Evolutionary conservation across 768 basidiomycete species (phyloP), one percentile per base, ranked within the genome.

Genomic region (Tylopilus balloui): DNA sequence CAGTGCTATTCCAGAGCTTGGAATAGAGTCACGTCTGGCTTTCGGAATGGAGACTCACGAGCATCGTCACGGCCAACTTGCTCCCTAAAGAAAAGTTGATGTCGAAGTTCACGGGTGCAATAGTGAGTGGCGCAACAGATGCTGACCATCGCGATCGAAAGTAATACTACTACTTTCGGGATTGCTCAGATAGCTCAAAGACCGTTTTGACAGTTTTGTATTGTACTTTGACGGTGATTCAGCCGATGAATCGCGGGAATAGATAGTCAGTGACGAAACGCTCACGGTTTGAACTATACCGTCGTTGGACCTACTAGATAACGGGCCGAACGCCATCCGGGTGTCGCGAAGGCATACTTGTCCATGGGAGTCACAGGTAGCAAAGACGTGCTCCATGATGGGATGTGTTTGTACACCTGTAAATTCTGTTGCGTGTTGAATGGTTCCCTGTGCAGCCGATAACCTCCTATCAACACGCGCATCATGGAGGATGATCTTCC

Each of bases 351-450:
- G 77, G 55, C 75, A 80, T 3, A 88, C 81, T 20, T 67, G 65
- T 4, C 88, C 86, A 14, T 59, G 65, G 11, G 60, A 69, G 53
- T 88, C 84, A 48, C 81, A 78, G 3, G 83, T 85, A 6, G 76
- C 77, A 53, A 91, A 89, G 41, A 88, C 60, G 55, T 88, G 73
- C 31, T 84, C 79, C 72, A 84, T 79, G 25, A 53, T 60, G 12
- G 88, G 88, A 59, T 91, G 86, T 45, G 76, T 82, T 55, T 81
- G 75, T 6, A 84, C 78, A 34, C 79, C 78, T 0, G 83, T 84
- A 45, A 85, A 78, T 58, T 86, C 83, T 38, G 73, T 56, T 12
- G 61, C 55, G 7, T 81, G 68, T 55, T 80, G 78, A 6, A 88
- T 56, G 13, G 70, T 78, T 35, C 77, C 73, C 50, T 79, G 78